Conservation (phyloP, 352 stramenopile genomes). For the Peronosclerospora sorghi region DNA sequence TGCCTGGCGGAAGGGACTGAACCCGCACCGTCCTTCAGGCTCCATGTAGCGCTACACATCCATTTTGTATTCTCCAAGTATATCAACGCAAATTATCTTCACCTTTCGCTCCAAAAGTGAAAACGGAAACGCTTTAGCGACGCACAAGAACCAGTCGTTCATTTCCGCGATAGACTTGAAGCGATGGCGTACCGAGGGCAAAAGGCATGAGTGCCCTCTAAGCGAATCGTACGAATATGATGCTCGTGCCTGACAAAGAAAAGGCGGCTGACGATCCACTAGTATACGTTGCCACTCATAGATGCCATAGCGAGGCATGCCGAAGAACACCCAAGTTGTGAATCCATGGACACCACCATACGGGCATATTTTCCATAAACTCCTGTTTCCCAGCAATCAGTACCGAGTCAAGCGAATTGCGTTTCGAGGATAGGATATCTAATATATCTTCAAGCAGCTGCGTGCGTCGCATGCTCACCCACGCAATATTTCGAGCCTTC, state of each 20-base stretch:
- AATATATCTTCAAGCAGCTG: slow-evolving; percentile 65
- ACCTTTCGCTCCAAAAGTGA: slow-evolving; percentile 65
- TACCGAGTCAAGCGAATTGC: slow-evolving; percentile 27
- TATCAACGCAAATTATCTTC: slow-evolving; percentile 39
- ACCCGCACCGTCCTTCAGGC: slow-evolving; percentile 42
- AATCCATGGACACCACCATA: slow-evolving; percentile 86
- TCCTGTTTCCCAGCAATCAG: slow-evolving; percentile 47
- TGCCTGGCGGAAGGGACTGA: slow-evolving; percentile 47
- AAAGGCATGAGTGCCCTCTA: slow-evolving; percentile 48
- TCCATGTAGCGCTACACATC: slow-evolving; percentile 34
- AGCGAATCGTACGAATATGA: slow-evolving; percentile 60
- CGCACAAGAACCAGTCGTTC: slow-evolving; percentile 48
- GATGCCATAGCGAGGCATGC: slow-evolving; percentile 69
- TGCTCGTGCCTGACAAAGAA: slow-evolving; percentile 55
- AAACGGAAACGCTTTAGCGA: slow-evolving; percentile 64
- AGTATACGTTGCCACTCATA: slow-evolving; percentile 57
- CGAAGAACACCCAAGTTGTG: slow-evolving; percentile 73
- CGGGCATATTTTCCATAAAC: slow-evolving; percentile 65
- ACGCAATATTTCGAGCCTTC: slow-evolving; percentile 78
- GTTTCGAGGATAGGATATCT: slow-evolving; percentile 37
- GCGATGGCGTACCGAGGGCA: slow-evolving; percentile 45
- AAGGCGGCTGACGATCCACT: slow-evolving; percentile 58
- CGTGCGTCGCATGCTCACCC: slow-evolving; percentile 65
- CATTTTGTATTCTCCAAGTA: slow-evolving; percentile 13
- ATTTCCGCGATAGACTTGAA: slow-evolving; percentile 36